Percentiles rank a stretch among this genome's conserved stretches.
Evolutionary conservation across 2,329 filamentous ascomycete species (phyloP).

Genomic region (Aspergillus alliaceus): DNA sequence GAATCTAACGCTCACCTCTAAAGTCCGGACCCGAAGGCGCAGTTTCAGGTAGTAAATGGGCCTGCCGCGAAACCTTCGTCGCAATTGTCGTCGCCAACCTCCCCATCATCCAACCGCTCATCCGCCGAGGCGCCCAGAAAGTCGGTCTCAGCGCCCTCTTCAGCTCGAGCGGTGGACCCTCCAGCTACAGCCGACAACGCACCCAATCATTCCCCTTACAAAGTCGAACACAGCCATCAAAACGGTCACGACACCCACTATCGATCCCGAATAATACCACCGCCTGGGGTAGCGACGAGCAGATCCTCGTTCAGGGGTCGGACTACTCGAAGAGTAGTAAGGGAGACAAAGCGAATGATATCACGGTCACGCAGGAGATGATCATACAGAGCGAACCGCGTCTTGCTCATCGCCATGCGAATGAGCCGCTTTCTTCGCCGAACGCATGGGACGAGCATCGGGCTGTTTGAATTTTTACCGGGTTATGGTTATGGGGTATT

Average conservation of each 20-base stretch:
- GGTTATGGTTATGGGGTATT: background rate
- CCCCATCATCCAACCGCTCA: conserved; percentile 39
- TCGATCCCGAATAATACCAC: conserved; percentile 5
- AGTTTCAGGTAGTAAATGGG: conserved; percentile 40
- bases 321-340: background rate
- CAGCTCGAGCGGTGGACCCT: conserved; percentile 20
- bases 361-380: conserved; percentile 28
- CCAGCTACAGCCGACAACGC: background rate
- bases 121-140: conserved; percentile 24
- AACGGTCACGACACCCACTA: conserved; percentile 1
- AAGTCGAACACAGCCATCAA: conserved; percentile 11
- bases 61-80: conserved; percentile 45
- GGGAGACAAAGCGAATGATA: conserved; percentile 15
- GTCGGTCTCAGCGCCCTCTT: conserved; percentile 29
- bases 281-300: conserved; percentile 32
- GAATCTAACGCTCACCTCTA: background rate
- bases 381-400: conserved; percentile 24
- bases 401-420: background rate
- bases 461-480: background rate
- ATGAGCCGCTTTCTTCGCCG: background rate
- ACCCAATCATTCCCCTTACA: conserved; percentile 23
- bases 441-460: background rate
- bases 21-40: conserved; percentile 36
- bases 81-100: conserved; percentile 43
- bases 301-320: conserved; percentile 17